Evolutionary conservation across 1,284 basidiomycete genomes (phyloP), one percentile per base, ranked within the genome.

Genomic region (Trichosporon sp.): DNA sequence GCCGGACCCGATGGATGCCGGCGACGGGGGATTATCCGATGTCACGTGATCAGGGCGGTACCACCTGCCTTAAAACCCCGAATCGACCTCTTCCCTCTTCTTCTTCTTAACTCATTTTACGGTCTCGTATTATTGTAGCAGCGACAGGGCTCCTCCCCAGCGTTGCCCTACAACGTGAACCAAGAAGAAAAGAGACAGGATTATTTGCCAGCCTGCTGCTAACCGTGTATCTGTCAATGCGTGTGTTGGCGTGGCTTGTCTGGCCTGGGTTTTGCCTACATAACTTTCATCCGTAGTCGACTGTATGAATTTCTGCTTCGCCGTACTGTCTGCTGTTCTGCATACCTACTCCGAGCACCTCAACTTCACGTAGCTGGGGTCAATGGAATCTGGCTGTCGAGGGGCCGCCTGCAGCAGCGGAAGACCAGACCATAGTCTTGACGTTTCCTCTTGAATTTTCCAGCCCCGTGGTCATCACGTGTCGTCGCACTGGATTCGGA

Each of bases 251-350:
- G 69, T 75, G 74, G 72, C 72, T 67, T 63, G 47, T 47, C 71
- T 73, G 80, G 78, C 80, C 80, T 81, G 78, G 77, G 76, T 80
- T 72, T 73, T 77, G 78, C 74, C 78, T 72, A 79, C 74, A 80
- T 73, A n/a, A n/a, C n/a, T 65, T 66, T 23, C 62, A n/a, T n/a
- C n/a, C n/a, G 35, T 38, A 38, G 11, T 38, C 35, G 35, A 13
- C 35, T 38, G 35, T 38, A 38, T 38, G 35, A 38, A n/a, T 35
- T 29, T 76, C n/a, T 8, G 18, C 34, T 34, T 11, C 29, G 7
- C 11, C n/a, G 51, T 15, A 12, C 31, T 13, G 21, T 34, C 51
- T n/a, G n/a, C n/a, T n/a, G n/a, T n/a, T n/a, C n/a, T n/a, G n/a
- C n/a, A n/a, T n/a, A n/a, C n/a, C n/a, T n/a, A n/a, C n/a, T n/a